phyloP scores from a whole-genome alignment of 257 asterid species.

The Solanum commersonii region DNA sequence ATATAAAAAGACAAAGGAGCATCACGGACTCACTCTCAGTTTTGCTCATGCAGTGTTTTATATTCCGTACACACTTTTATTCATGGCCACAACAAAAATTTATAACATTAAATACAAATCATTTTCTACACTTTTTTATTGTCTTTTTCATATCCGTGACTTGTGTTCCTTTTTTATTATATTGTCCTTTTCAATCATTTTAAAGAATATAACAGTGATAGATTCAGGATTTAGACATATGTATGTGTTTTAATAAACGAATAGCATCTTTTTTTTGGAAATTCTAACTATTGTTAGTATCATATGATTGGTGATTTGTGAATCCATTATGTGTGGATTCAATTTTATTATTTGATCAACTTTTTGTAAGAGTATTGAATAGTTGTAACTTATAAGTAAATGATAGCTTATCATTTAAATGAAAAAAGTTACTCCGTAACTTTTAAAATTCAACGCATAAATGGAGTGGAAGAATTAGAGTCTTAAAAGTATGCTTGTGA shows the following conservation, averaged over 20 bases:
- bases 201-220: not conserved
- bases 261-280: not conserved
- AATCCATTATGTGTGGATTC: not conserved
- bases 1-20: not conserved
- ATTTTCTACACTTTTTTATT: not conserved
- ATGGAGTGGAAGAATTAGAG: not conserved
- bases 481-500: not conserved
- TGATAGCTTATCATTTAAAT: not conserved
- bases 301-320: not conserved
- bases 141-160: not conserved
- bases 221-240: not conserved
- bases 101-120: not conserved
- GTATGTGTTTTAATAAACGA: not conserved
- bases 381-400: not conserved
- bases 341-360: not conserved
- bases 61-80: not conserved
- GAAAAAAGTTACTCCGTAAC: too few species aligned
- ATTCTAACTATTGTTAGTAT: not conserved
- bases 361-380: not conserved
- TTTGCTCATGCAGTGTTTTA: not conserved
- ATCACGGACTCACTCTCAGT: not conserved
- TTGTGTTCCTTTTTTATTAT: not conserved
- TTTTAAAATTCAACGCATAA: not conserved
- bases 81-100: not conserved
- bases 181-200: not conserved